These are phyloP conservation scores for Dysphania ambrosioides DNA, from an alignment of 148 eudicot genomes.

Conservation along the genomic window DNA sequence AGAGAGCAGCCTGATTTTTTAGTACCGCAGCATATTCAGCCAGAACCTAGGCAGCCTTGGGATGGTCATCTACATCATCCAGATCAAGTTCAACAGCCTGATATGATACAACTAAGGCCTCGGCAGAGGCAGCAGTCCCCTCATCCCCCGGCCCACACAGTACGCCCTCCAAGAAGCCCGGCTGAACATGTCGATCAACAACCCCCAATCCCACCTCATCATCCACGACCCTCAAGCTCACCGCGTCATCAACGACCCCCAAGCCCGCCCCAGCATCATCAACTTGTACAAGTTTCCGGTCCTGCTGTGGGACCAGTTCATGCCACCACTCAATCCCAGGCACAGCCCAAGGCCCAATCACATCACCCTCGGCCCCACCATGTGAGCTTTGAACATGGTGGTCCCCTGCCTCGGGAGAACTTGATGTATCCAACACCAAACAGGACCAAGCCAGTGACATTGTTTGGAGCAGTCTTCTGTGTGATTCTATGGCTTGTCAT, in stretches of 20 bases:
- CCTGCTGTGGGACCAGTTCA: constrained; percentile 8
- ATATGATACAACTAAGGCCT: constrained; percentile 25
- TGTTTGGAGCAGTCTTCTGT: constrained; percentile 64
- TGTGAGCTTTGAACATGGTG: constrained; percentile 16
- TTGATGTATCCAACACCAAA: constrained; percentile 37
- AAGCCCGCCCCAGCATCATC: constrained; percentile 6
- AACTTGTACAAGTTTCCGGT: constrained; percentile 1
- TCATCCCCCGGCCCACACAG: not conserved
- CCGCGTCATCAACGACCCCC: constrained; percentile 15
- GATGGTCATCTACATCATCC: constrained; percentile 20
- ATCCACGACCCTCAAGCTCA: constrained; percentile 8
- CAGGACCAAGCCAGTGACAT: constrained; percentile 49
- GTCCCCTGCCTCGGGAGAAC: constrained; percentile 12
- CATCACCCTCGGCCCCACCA: constrained; percentile 22
- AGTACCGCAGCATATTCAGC: constrained; percentile 19
- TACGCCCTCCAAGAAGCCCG: constrained; percentile 14
- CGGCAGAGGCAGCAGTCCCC: constrained; percentile 9
- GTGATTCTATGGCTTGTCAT: constrained; percentile 65
- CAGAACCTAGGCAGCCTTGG: constrained; percentile 32
- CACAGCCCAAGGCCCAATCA: constrained; percentile 13
- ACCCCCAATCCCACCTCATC: constrained; percentile 1
- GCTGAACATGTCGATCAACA: constrained; percentile 2
- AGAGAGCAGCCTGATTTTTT: constrained; percentile 8
- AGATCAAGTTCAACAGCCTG: constrained; percentile 23
- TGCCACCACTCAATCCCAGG: not conserved